These are phyloP conservation scores for Dactylellina haptotyla DNA, from an alignment of 2,329 filamentous ascomycete genomes.

Conservation along the genomic window DNA sequence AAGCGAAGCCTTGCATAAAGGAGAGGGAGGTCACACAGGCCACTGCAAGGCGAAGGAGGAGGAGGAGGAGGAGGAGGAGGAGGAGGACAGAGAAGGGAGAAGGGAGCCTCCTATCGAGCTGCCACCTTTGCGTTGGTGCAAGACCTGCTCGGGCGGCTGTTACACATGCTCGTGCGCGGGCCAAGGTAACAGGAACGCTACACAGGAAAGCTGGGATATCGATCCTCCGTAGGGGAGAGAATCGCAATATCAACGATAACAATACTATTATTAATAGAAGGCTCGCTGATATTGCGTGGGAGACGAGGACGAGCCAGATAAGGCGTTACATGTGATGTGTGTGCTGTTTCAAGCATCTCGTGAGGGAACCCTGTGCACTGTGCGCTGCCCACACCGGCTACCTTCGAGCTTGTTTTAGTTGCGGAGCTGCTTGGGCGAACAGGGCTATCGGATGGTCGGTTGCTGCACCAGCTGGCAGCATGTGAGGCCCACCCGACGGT, in stretches of 20 bases:
- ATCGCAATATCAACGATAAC: conserved; percentile 15
- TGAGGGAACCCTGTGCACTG: conserved; percentile 52
- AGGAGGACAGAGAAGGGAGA: neutral
- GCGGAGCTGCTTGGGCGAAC: conserved; percentile 28
- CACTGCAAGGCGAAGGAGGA: conserved; percentile 7
- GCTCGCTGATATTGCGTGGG: conserved; percentile 7
- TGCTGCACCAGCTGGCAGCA: conserved; percentile 31
- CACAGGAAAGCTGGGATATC: conserved; percentile 14
- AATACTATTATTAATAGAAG: conserved; percentile 16
- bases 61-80: neutral
- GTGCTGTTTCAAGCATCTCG: conserved; percentile 53
- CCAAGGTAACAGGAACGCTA: conserved; percentile 1
- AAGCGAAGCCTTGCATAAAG: conserved; percentile 18
- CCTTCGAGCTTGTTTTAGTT: conserved; percentile 20
- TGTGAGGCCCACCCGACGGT: conserved; percentile 5
- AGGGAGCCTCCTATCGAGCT: conserved; percentile 17
- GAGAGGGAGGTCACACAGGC: conserved; percentile 7
- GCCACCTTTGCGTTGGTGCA: conserved; percentile 33
- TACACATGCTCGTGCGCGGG: conserved; percentile 41
- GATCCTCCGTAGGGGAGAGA: conserved; percentile 16
- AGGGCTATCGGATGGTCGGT: conserved; percentile 20
- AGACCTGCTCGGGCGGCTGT: conserved; percentile 8
- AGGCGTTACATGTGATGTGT: conserved; percentile 49
- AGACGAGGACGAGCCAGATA: conserved; percentile 24
- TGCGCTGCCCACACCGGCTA: too few species aligned